A percentile compares a stretch with the other conserved stretches of the same genome.
Evolutionary conservation across 208 protist species (phyloP).

Genomic region (Porcisia hertigi): DNA sequence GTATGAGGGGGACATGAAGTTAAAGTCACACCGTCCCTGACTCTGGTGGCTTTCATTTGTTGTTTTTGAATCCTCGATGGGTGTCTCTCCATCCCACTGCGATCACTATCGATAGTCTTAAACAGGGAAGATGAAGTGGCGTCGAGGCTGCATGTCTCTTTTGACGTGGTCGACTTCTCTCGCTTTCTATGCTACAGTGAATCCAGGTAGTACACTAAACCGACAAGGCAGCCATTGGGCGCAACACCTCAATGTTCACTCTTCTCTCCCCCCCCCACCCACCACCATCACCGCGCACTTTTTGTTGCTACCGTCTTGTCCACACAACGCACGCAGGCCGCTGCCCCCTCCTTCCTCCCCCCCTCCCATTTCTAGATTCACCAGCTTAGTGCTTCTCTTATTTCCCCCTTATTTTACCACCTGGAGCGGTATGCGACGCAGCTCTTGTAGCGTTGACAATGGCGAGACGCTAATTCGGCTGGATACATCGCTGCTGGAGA

Average conservation of each 20-base stretch:
- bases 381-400: conserved; percentile 6
- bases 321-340: not conserved
- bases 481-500: conserved; percentile 40
- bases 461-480: conserved; percentile 17
- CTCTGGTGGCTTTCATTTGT: not conserved
- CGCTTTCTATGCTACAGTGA: not conserved
- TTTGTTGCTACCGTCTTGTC: not conserved
- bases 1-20: too few species aligned
- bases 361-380: not conserved
- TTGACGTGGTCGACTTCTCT: not conserved
- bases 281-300: not conserved
- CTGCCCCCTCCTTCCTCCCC: not conserved
- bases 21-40: not conserved
- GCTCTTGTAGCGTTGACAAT: not conserved
- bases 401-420: not conserved
- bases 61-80: not conserved
- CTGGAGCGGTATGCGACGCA: not conserved
- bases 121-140: not conserved
- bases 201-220: too few species aligned
- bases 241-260: not conserved
- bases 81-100: not conserved
- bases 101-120: not conserved
- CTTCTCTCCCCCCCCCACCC: not conserved
- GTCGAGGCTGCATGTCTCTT: not conserved
- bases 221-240: not conserved